phyloP scores from a whole-genome alignment of 2,329 filamentous ascomycete species.

The Teratosphaeria zuluensis region DNA sequence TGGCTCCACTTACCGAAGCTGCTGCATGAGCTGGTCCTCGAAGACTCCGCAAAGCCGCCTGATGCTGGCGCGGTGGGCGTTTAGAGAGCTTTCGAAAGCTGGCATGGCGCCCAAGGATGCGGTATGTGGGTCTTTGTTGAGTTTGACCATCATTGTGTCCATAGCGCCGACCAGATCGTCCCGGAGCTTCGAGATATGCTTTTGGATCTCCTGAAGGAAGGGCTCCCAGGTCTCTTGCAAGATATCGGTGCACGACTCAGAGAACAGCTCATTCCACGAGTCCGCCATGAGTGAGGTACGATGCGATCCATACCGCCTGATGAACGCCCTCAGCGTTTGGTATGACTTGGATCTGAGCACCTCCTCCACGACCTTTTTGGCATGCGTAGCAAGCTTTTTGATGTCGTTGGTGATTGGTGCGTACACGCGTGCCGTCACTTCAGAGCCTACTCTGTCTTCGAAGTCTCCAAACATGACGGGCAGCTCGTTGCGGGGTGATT shows the following conservation, averaged over 20 bases:
- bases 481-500: too few species aligned
- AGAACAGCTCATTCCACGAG: conserved; percentile 16
- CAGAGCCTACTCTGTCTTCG: too few species aligned
- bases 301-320: conserved; percentile 1
- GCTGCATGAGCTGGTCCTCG: not conserved
- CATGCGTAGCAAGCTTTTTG: too few species aligned
- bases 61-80: not conserved
- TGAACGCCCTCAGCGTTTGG: conserved; percentile 9
- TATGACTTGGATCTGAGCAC: too few species aligned
- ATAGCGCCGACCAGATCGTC: not conserved
- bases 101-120: not conserved
- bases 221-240: not conserved
- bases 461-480: too few species aligned
- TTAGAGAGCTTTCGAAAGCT: too few species aligned
- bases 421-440: too few species aligned
- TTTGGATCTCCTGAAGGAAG: not conserved
- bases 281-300: not conserved
- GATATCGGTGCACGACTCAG: not conserved
- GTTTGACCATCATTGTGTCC: not conserved
- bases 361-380: too few species aligned
- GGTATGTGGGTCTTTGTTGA: not conserved
- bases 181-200: conserved; percentile 1
- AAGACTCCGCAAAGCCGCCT: not conserved
- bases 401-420: too few species aligned
- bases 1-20: not conserved